Conservation (phyloP, 2,329 filamentous ascomycete genomes). For the Colletotrichum sidae region DNA sequence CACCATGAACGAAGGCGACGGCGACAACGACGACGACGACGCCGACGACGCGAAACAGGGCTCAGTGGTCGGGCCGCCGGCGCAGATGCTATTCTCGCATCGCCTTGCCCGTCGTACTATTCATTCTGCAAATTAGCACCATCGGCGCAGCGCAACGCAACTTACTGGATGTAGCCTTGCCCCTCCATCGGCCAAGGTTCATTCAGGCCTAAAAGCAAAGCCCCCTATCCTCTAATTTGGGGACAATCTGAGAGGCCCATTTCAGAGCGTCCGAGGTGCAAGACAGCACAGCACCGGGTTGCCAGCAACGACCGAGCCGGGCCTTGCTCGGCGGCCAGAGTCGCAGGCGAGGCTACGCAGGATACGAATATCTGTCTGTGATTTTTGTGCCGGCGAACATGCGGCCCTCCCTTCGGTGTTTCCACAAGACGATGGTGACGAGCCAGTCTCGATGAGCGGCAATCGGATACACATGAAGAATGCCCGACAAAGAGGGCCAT, state of each 20-base stretch:
- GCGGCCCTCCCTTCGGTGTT: too few relatives aligned
- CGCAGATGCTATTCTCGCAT: slow-evolving; percentile 27
- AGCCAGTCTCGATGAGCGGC: too few relatives aligned
- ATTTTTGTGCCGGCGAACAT: too few relatives aligned
- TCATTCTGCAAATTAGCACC: slow-evolving; percentile 16
- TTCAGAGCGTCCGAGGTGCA: slow-evolving; percentile 8
- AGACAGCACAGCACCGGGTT: neutral
- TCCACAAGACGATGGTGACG: too few relatives aligned
- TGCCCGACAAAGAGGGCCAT: too few relatives aligned
- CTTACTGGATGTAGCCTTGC: slow-evolving; percentile 3
- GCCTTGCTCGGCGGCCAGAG: neutral
- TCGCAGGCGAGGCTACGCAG: neutral
- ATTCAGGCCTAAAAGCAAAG: slow-evolving; percentile 11
- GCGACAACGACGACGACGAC: neutral
- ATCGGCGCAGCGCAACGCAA: slow-evolving; percentile 12
- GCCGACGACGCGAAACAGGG: slow-evolving; percentile 1
- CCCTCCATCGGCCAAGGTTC: neutral
- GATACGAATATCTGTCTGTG: too few relatives aligned
- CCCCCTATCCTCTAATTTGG: neutral
- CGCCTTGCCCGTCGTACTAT: slow-evolving; percentile 16
- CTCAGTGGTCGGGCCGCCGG: slow-evolving; percentile 20
- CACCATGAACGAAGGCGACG: neutral
- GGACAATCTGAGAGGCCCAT: slow-evolving; percentile 8
- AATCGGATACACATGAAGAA: too few relatives aligned
- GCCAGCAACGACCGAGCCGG: neutral